Percentiles rank a stretch among this genome's conserved stretches.
These are phyloP conservation scores for Beta corolliflora DNA, from an alignment of 179 eudicot species.

Conservation along the genomic window DNA sequence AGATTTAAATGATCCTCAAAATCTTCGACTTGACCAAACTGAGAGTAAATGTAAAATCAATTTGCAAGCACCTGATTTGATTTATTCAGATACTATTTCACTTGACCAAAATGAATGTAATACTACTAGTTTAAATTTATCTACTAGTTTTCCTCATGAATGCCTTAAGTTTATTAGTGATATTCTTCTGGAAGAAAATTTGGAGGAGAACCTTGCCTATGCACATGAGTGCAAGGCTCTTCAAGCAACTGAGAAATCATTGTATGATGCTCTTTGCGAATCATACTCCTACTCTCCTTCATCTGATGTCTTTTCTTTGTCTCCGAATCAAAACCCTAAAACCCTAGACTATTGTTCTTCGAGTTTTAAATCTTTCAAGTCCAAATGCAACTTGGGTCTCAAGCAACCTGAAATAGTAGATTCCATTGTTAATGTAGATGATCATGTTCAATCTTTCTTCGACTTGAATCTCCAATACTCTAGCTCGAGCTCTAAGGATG, in stretches of 20 bases:
- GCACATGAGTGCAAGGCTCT: constrained; percentile 35
- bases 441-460: background rate
- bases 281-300: constrained; percentile 9
- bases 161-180: constrained; percentile 42
- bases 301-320: background rate
- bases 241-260: constrained; percentile 45
- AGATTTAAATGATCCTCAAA: too few species aligned
- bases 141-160: constrained; percentile 35
- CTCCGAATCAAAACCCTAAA: background rate
- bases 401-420: background rate
- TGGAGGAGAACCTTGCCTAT: constrained; percentile 21
- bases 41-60: too few species aligned
- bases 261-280: constrained; percentile 41
- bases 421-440: background rate
- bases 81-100: too few species aligned
- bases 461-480: constrained; percentile 25
- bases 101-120: too few species aligned
- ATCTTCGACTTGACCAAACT: too few species aligned
- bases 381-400: constrained; percentile 9
- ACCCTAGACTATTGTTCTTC: constrained; percentile 14
- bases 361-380: constrained; percentile 4
- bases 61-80: too few species aligned
- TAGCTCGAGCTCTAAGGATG: background rate
- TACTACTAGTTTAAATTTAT: constrained; percentile 3
- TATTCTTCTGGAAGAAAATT: constrained; percentile 43